phyloP scores from a whole-genome alignment of 192 early-diverging fungal species.

The Podila verticillata region DNA sequence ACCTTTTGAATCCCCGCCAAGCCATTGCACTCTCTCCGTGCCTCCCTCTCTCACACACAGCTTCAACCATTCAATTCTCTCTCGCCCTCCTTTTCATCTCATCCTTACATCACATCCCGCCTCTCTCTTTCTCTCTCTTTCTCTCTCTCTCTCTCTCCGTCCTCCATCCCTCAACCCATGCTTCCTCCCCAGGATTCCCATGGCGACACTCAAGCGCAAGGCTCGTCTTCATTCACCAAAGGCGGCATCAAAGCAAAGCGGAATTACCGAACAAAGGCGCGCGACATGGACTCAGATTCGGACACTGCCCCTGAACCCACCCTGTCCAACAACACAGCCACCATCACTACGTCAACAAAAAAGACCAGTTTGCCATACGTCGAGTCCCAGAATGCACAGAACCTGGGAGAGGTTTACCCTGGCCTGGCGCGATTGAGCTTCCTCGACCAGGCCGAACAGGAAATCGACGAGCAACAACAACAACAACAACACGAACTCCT shows the following conservation, averaged over 20 bases:
- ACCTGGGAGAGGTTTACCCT: conserved; percentile 40
- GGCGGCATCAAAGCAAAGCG: conserved; percentile 12
- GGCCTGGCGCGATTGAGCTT: conserved; percentile 38
- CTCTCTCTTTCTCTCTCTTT: not conserved
- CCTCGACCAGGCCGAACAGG: conserved; percentile 23
- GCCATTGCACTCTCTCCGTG: too few species aligned
- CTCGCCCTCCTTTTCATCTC: too few species aligned
- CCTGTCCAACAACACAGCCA: not conserved
- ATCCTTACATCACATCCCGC: too few species aligned
- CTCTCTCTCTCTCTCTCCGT: not conserved
- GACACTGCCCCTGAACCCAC: not conserved
- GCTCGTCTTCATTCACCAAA: not conserved
- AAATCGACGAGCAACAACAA: not conserved
- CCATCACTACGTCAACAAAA: not conserved
- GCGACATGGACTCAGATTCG: conserved; percentile 7
- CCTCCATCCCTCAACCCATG: not conserved
- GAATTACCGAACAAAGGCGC: conserved; percentile 24
- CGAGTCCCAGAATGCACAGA: conserved; percentile 44
- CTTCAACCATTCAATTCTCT: too few species aligned
- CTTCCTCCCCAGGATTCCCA: not conserved
- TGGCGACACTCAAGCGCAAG: not conserved
- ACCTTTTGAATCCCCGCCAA: too few species aligned
- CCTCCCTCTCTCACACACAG: too few species aligned
- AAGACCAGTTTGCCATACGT: conserved; percentile 4
- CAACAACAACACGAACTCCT: not conserved